phyloP scores from a whole-genome alignment of 805 yeast genomes.

The Yamadazyma laniorum region DNA sequence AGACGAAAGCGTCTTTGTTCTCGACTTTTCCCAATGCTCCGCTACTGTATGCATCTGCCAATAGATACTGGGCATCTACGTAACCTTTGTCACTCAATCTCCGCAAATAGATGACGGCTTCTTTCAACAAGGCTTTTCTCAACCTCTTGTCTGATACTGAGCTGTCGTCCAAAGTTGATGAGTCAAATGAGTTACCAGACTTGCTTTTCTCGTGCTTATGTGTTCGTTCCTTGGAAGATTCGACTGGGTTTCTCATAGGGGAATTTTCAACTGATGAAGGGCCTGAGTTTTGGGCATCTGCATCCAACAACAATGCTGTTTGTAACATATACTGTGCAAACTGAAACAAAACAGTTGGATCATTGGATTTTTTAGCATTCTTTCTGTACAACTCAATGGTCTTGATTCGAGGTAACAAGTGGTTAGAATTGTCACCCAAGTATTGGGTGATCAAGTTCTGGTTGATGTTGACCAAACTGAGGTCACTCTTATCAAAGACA shows the following conservation, averaged over 20 bases:
- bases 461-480: conserved; percentile 46
- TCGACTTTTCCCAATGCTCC: conserved; percentile 84
- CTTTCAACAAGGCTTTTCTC: conserved; percentile 64
- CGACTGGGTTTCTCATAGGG: conserved; percentile 16
- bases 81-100: conserved; percentile 76
- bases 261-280: conserved; percentile 19
- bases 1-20: conserved; percentile 66
- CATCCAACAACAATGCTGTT: conserved; percentile 67
- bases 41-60: conserved; percentile 86
- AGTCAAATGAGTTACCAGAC: conserved; percentile 22
- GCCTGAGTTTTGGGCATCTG: conserved; percentile 13
- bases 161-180: conserved; percentile 14
- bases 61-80: conserved; percentile 84
- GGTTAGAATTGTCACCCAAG: conserved; percentile 47
- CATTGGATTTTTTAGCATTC: conserved; percentile 81
- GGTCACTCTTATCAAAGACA: conserved; percentile 30
- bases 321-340: conserved; percentile 89
- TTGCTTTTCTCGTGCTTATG: conserved; percentile 20
- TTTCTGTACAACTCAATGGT: conserved; percentile 85
- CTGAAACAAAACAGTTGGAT: conserved; percentile 83
- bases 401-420: conserved; percentile 70
- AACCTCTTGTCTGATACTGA: conserved; percentile 27
- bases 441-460: conserved; percentile 53
- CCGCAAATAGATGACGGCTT: conserved; percentile 69
- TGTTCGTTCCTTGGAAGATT: conserved; percentile 1